Percentiles rank a stretch among this genome's conserved stretches.
Conservation (phyloP, 176 grass and related monocot genomes). For the Bromus sterilis region DNA sequence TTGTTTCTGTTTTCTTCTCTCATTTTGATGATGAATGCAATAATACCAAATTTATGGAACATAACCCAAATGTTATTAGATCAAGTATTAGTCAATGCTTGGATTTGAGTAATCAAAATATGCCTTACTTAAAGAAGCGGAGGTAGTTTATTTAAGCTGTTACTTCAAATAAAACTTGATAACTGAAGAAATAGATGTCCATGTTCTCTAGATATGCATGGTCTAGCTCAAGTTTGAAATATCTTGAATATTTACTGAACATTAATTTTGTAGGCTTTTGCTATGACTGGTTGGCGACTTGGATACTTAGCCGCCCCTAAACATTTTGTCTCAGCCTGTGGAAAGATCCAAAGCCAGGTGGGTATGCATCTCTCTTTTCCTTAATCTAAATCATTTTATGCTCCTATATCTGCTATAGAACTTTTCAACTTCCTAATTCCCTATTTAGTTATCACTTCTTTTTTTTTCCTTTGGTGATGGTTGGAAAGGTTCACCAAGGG, state of each 20-base stretch:
- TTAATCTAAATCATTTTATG: conserved; percentile 11
- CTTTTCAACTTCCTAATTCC: neutral
- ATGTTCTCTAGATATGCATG: neutral
- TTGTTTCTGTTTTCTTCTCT: neutral
- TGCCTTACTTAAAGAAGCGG: neutral
- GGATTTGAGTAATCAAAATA: neutral
- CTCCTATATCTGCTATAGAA: neutral
- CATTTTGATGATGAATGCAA: neutral
- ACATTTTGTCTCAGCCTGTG: conserved; percentile 73
- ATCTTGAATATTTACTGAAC: neutral
- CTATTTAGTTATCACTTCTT: neutral
- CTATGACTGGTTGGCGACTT: conserved; percentile 96
- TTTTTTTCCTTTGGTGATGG: neutral
- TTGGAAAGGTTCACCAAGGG: neutral
- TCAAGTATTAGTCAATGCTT: neutral
- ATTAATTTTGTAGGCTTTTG: conserved; percentile 66
- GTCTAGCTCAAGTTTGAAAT: neutral
- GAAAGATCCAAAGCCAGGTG: conserved; percentile 96
- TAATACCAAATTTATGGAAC: neutral
- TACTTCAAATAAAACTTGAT: neutral
- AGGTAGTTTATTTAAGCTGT: neutral
- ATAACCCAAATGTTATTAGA: neutral
- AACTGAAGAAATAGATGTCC: neutral
- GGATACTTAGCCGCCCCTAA: conserved; percentile 85
- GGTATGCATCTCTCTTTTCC: neutral